A percentile compares a stretch with the other conserved stretches of the same genome.
These are phyloP conservation scores for Trichoderma endophyticum DNA, from an alignment of 2,329 filamentous ascomycete genomes.

Conservation along the genomic window DNA sequence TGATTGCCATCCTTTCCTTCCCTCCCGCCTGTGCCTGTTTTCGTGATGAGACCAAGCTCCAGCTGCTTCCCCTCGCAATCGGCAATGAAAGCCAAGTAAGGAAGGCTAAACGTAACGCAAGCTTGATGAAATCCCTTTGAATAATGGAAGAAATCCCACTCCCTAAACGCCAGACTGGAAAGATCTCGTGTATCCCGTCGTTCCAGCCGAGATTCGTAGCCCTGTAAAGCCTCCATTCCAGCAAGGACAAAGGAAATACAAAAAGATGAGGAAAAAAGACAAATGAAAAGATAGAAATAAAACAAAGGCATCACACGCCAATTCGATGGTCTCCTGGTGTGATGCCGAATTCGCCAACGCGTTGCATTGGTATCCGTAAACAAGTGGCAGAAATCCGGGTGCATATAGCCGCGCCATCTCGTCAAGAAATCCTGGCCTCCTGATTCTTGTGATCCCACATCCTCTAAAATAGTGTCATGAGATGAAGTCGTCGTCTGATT, in stretches of 20 bases:
- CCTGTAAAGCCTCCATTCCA: slow-evolving; percentile 5
- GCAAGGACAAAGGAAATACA: background rate
- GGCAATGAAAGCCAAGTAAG: background rate
- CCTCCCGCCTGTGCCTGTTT: slow-evolving; percentile 9
- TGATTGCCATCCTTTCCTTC: slow-evolving; percentile 14
- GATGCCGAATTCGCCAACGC: slow-evolving; percentile 21
- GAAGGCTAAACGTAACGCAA: slow-evolving; percentile 10
- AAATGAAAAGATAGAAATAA: background rate
- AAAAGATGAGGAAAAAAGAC: background rate
- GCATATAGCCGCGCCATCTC: slow-evolving; percentile 24
- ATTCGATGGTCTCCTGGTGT: background rate
- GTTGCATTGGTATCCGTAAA: slow-evolving; percentile 13
- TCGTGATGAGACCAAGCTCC: slow-evolving; percentile 13
- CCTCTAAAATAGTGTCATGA: slow-evolving; percentile 21
- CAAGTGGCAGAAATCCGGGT: slow-evolving; percentile 31
- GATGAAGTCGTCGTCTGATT: slow-evolving; percentile 16
- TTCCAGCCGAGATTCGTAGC: slow-evolving; percentile 11
- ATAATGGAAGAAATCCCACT: background rate
- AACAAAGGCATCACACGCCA: background rate
- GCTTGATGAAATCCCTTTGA: slow-evolving; percentile 1
- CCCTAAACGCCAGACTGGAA: slow-evolving; percentile 11
- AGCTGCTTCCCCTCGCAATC: slow-evolving; percentile 7
- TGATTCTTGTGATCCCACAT: slow-evolving; percentile 22
- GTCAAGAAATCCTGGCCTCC: slow-evolving; percentile 12
- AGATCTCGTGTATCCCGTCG: background rate